phyloP scores from a whole-genome alignment of 2,329 filamentous ascomycete species.

The Aspergillus brasiliensis region DNA sequence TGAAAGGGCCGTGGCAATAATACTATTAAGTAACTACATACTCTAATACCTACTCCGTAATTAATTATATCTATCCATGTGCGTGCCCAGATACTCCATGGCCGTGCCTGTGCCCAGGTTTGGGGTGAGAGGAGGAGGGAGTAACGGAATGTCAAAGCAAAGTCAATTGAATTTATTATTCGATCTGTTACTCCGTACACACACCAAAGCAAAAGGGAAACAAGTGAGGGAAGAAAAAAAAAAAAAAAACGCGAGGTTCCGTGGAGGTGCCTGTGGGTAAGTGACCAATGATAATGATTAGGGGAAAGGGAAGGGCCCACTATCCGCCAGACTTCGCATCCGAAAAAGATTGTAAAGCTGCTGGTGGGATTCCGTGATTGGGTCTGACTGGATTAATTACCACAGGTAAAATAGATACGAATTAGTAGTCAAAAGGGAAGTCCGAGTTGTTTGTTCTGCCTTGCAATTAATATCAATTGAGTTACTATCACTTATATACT shows the following conservation, averaged over 20 bases:
- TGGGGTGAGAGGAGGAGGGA: too few species aligned
- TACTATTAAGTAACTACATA: not conserved
- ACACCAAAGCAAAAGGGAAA: too few species aligned
- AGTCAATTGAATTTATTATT: not conserved
- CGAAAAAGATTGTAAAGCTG: not conserved
- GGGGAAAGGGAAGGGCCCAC: slow-evolving; percentile 2
- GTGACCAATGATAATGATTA: not conserved
- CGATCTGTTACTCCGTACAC: not conserved
- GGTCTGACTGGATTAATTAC: not conserved
- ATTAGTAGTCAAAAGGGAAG: too few species aligned
- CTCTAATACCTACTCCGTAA: too few species aligned
- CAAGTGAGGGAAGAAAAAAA: too few species aligned
- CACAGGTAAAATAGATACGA: too few species aligned
- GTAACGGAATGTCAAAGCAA: not conserved
- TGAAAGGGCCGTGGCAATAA: not conserved
- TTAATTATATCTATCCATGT: too few species aligned
- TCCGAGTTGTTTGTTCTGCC: too few species aligned
- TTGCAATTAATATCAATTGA: too few species aligned
- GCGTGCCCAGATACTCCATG: too few species aligned
- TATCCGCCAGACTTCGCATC: slow-evolving; percentile 12
- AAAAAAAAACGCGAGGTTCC: not conserved
- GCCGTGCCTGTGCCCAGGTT: too few species aligned
- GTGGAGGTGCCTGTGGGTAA: not conserved
- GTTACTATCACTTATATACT: too few species aligned
- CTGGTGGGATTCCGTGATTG: not conserved